Percentiles rank a stretch among this genome's conserved stretches.
Conservation (phyloP, 2,329 filamentous ascomycete genomes). For the Pezicula rhizophila region DNA sequence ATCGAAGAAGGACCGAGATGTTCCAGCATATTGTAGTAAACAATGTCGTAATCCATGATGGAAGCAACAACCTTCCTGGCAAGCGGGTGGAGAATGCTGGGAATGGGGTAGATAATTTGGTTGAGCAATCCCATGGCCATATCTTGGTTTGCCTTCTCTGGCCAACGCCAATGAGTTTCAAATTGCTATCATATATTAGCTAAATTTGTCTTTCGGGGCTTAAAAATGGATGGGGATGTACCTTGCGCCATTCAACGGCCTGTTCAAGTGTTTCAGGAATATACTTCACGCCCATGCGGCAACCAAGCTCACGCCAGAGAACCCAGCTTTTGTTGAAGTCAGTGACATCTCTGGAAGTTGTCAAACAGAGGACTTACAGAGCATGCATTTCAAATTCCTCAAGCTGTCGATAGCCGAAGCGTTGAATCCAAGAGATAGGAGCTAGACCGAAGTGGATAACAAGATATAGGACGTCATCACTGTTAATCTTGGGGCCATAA, state of each 20-base stretch:
- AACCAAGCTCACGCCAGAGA: slow-evolving; percentile 9
- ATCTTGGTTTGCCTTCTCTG: slow-evolving; percentile 8
- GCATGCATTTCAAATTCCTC: slow-evolving; percentile 9
- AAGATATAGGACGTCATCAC: slow-evolving; percentile 10
- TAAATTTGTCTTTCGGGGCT: no score
- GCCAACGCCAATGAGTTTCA: slow-evolving; percentile 9
- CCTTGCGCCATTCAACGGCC: slow-evolving; percentile 7
- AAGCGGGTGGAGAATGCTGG: slow-evolving; percentile 4
- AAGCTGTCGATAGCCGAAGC: slow-evolving; percentile 9
- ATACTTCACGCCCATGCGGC: slow-evolving; percentile 8
- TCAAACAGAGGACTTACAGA: slow-evolving; percentile 1
- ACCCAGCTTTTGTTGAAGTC: slow-evolving; percentile 5
- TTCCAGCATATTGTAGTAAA: slow-evolving; percentile 7
- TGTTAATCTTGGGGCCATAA: slow-evolving; percentile 10
- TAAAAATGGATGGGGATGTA: no score
- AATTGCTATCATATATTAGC: slow-evolving; percentile 1
- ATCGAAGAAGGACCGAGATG: slow-evolving; percentile 4
- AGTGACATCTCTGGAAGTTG: not conserved
- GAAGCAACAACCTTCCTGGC: slow-evolving; percentile 7
- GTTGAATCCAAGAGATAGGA: slow-evolving; percentile 6
- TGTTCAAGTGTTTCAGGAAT: slow-evolving; percentile 8
- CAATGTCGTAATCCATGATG: slow-evolving; percentile 7
- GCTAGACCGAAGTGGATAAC: slow-evolving; percentile 8
- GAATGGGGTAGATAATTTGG: slow-evolving; percentile 7
- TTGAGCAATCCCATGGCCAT: slow-evolving; percentile 9